Percentiles rank a stretch among this genome's conserved stretches.
phyloP scores from a whole-genome alignment of 805 yeast genomes.

The Lachancea lanzarotensis region DNA sequence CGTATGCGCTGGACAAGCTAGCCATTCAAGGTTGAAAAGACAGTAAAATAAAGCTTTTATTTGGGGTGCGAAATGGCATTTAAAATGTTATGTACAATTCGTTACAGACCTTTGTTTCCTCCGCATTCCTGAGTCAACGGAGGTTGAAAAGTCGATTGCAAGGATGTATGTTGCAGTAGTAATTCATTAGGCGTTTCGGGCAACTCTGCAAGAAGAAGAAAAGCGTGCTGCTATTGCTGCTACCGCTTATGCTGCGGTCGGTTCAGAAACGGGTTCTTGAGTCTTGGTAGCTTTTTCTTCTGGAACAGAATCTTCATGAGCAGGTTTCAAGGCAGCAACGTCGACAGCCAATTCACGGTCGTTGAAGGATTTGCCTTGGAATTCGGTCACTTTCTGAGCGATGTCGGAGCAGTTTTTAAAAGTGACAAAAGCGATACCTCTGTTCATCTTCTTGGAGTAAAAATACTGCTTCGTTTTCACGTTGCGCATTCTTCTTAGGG shows the following conservation, averaged over 20 bases:
- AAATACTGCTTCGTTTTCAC: conserved; percentile 32
- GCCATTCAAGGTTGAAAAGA: neutral
- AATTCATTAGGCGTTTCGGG: conserved; percentile 3
- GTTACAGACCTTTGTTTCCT: conserved; percentile 3
- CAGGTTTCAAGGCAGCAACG: conserved; percentile 49
- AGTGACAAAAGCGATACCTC: conserved; percentile 59
- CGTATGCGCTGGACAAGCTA: neutral
- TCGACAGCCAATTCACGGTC: conserved; percentile 64
- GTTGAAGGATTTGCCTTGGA: conserved; percentile 57
- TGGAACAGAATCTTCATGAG: conserved; percentile 21
- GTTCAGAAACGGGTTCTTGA: conserved; percentile 1
- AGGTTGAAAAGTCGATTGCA: conserved; percentile 1
- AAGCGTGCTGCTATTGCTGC: no score
- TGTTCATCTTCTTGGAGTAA: conserved; percentile 34
- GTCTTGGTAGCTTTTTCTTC: neutral
- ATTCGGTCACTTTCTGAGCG: conserved; percentile 59
- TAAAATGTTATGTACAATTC: conserved; percentile 3
- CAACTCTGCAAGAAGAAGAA: neutral
- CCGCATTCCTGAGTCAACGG: no score
- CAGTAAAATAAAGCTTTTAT: neutral
- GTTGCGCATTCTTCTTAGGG: conserved; percentile 36
- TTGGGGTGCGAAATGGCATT: neutral
- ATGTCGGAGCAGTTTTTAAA: conserved; percentile 44
- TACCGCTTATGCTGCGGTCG: conserved; percentile 1
- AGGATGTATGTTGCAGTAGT: conserved; percentile 6